Percentiles rank a stretch among this genome's conserved stretches.
Conservation (phyloP, 1,284 basidiomycete species). For the Malassezia japonica region DNA sequence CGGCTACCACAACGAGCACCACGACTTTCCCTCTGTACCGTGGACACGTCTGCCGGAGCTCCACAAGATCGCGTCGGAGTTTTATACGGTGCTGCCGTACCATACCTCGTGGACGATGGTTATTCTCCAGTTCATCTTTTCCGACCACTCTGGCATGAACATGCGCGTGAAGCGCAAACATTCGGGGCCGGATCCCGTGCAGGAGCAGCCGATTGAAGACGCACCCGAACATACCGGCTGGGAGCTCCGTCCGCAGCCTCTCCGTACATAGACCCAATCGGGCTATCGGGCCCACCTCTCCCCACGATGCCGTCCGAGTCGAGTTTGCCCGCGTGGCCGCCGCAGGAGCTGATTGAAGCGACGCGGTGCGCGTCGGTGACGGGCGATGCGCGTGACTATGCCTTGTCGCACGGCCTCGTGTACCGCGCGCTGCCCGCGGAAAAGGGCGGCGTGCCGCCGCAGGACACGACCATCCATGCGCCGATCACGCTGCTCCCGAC, state of each 20-base stretch:
- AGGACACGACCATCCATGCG: constrained; percentile 68
- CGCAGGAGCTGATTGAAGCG: not conserved
- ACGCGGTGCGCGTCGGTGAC: not conserved
- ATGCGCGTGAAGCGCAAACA: constrained; percentile 32
- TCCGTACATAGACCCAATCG: not conserved
- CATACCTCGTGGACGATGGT: constrained; percentile 93
- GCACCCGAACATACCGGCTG: constrained; percentile 8
- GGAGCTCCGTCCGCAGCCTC: constrained; percentile 3
- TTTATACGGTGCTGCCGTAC: constrained; percentile 75
- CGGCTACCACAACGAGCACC: constrained; percentile 97
- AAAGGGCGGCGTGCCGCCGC: constrained; percentile 48
- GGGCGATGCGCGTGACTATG: constrained; percentile 55
- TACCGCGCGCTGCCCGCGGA: constrained; percentile 59
- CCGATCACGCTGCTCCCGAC: constrained; percentile 79
- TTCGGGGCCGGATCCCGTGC: not conserved
- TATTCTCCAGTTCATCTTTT: constrained; percentile 83
- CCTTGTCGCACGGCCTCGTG: constrained; percentile 71
- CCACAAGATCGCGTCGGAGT: constrained; percentile 74
- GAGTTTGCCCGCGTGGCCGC: constrained; percentile 13
- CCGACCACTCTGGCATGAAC: constrained; percentile 33
- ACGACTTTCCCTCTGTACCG: constrained; percentile 90
- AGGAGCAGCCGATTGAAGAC: constrained; percentile 7
- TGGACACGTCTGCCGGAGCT: constrained; percentile 89
- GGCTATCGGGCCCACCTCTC: not conserved
- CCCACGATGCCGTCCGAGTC: not conserved